A percentile compares a stretch with the other conserved stretches of the same genome.
phyloP scores from a whole-genome alignment of 208 protist species.

The Angomonas deanei region DNA sequence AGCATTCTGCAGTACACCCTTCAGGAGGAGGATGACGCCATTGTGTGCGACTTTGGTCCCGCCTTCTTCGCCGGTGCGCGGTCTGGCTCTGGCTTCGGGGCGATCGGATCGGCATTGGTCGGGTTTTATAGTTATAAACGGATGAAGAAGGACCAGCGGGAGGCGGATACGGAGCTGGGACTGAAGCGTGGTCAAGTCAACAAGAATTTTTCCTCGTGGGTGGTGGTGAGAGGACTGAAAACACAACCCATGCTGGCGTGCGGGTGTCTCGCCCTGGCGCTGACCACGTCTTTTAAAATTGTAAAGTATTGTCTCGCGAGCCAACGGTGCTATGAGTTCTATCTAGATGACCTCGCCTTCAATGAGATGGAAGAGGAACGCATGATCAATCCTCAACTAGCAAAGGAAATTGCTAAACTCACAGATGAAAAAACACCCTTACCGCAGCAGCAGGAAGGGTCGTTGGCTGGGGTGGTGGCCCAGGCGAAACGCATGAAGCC shows the following conservation, averaged over 20 bases:
- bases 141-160: slow-evolving; percentile 45
- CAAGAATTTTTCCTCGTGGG: slow-evolving; percentile 34
- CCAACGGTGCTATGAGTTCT: slow-evolving; percentile 69
- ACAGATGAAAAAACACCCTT: background rate
- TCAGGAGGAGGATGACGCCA: slow-evolving; percentile 55
- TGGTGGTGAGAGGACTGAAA: slow-evolving; percentile 48
- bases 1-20: slow-evolving; percentile 4
- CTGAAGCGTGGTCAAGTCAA: slow-evolving; percentile 28
- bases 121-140: slow-evolving; percentile 30
- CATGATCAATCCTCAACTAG: slow-evolving; percentile 7
- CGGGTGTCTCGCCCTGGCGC: slow-evolving; percentile 50
- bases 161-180: slow-evolving; percentile 31
- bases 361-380: slow-evolving; percentile 27
- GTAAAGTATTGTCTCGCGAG: slow-evolving; percentile 65
- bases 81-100: slow-evolving; percentile 38
- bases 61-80: slow-evolving; percentile 73
- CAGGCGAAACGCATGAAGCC: background rate
- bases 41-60: slow-evolving; percentile 71
- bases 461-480: background rate
- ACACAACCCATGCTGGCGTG: slow-evolving; percentile 72
- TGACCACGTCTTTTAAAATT: slow-evolving; percentile 57
- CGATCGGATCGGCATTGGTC: slow-evolving; percentile 27
- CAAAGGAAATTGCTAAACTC: background rate
- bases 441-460: background rate
- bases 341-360: slow-evolving; percentile 66